Evolutionary conservation across 106 monocot species (phyloP), one percentile per base, ranked within the genome.

Genomic region (Xerophyta viscosa): DNA sequence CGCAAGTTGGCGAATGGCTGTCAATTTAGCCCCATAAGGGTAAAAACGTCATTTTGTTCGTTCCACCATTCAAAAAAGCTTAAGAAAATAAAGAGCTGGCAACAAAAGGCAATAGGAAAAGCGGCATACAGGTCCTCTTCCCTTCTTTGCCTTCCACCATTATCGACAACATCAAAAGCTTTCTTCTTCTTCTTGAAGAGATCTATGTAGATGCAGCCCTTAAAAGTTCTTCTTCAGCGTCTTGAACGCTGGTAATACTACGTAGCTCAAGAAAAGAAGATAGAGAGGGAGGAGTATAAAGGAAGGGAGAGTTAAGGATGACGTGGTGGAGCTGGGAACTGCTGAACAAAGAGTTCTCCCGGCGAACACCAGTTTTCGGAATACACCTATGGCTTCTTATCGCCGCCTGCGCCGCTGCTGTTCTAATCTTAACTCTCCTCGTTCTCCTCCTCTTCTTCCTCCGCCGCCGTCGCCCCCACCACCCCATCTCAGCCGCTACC

Each of bases 351-450:
- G 68, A 67, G 69, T 62, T 86, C 17, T 77, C 73, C 20, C 72
- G 59, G 61, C 66, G 49, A 2, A 86, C 86, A 19, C 53, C 70
- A 25, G 64, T 86, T 52, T 74, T 80, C 28, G 86, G 86, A 13
- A 58, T 86, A 8, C 41, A 57, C 24, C 65, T 86, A 0, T 81
- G 80, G 80, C 66, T 86, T 0, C 69, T 86, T 43, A 70, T 86
- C 58, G 80, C 65, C 21, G 66, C 77, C 64, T 62, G 47, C 45
- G 60, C 62, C 57, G 76, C 69, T 24, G 76, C 65, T 22, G 26
- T 68, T 62, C 60, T 86, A 55, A 57, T 86, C 24, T 63, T 86
- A 14, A 20, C 76, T 41, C 73, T 86, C 58, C 54, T 80, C 67
- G 54, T 77, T 36, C 21, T 80, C 57, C 62, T 54, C 44, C 51